Conservation (phyloP, 1,284 basidiomycete genomes). For the Ceratorhiza oryzae-sativae region DNA sequence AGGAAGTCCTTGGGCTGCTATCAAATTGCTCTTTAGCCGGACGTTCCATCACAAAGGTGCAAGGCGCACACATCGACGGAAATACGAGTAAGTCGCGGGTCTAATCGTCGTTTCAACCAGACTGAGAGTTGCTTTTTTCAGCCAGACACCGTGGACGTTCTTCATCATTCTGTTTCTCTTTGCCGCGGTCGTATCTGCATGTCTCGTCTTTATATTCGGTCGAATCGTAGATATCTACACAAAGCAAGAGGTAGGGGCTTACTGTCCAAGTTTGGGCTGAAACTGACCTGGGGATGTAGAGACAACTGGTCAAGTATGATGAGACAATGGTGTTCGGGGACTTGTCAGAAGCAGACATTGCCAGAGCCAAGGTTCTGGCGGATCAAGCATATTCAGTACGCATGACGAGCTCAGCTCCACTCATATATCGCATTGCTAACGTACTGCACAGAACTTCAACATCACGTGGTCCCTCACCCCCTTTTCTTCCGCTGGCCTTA, state of each 20-base stretch:
- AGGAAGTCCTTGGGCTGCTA: conserved; percentile 26
- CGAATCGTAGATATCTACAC: conserved; percentile 37
- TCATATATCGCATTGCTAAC: neutral
- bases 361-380: conserved; percentile 2
- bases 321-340: conserved; percentile 24
- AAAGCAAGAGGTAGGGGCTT: conserved; percentile 19
- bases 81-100: conserved; percentile 13
- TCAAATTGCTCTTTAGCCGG: conserved; percentile 12
- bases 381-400: conserved; percentile 27
- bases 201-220: conserved; percentile 36
- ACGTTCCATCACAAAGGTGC: conserved; percentile 31
- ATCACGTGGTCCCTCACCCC: conserved; percentile 32
- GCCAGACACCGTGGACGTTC: conserved; percentile 35
- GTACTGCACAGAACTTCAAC: conserved; percentile 22
- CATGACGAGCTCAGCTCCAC: neutral
- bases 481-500: conserved; percentile 22
- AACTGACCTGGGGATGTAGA: neutral
- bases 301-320: neutral
- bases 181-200: conserved; percentile 10
- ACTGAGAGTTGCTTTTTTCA: neutral
- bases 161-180: conserved; percentile 24
- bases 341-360: conserved; percentile 7
- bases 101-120: too few relatives aligned
- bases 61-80: conserved; percentile 13
- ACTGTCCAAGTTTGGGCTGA: neutral